Conservation (phyloP, 2,329 filamentous ascomycete species). For the Chrysoporthe austroafricana region DNA sequence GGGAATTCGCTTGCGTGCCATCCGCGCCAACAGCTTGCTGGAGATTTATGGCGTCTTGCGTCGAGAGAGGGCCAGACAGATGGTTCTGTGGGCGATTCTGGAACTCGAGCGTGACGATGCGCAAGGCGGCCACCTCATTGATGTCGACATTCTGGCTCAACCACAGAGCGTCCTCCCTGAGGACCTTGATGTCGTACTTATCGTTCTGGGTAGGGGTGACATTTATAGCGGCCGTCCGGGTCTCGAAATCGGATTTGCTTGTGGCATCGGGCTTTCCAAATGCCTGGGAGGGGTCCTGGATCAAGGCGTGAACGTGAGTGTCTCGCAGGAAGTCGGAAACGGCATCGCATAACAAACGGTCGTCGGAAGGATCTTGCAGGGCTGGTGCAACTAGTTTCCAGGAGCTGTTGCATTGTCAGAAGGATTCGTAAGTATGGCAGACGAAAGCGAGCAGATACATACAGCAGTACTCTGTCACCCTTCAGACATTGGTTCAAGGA, state of each 20-base stretch:
- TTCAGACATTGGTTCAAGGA: constrained; percentile 83
- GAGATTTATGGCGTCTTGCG: constrained; percentile 77
- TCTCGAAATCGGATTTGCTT: constrained; percentile 75
- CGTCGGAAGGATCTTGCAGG: constrained; percentile 59
- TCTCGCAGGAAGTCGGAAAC: constrained; percentile 74
- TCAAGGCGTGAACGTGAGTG: constrained; percentile 66
- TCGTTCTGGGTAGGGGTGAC: constrained; percentile 69
- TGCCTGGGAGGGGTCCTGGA: constrained; percentile 69
- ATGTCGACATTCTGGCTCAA: constrained; percentile 77
- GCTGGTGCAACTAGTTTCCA: constrained; percentile 65
- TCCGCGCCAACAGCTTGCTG: constrained; percentile 72
- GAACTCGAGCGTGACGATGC: constrained; percentile 81
- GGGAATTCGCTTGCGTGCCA: constrained; percentile 60
- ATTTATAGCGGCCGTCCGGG: constrained; percentile 83
- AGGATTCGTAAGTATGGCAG: neutral
- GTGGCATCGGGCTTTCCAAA: constrained; percentile 66
- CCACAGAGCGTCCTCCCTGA: constrained; percentile 88
- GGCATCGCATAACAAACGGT: constrained; percentile 55
- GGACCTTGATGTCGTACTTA: constrained; percentile 72
- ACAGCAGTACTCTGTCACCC: constrained; percentile 81
- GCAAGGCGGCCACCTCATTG: constrained; percentile 80
- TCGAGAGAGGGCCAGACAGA: constrained; percentile 72
- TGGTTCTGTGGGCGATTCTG: constrained; percentile 78
- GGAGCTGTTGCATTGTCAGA: constrained; percentile 48
- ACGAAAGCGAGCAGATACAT: constrained; percentile 42